Evolutionary conservation across 2,329 filamentous ascomycete species (phyloP).

Genomic region (Penicillium sp.): DNA sequence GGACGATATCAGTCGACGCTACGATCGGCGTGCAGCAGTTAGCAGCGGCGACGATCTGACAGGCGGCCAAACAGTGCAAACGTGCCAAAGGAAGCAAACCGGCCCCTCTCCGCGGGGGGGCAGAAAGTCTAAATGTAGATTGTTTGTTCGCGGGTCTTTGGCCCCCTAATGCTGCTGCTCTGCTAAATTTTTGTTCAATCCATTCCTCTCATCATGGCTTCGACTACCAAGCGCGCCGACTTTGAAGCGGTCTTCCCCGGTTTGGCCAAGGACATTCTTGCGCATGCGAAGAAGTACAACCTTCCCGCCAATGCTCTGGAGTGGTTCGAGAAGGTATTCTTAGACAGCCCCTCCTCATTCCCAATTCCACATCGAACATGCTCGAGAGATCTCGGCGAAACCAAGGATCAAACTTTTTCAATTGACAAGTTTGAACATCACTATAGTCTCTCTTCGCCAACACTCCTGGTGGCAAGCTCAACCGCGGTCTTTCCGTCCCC

Average conservation of each 20-base stretch:
- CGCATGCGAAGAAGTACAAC: slow-evolving; percentile 73
- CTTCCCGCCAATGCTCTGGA: slow-evolving; percentile 72
- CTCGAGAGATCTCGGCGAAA: neutral
- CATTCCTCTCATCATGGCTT: slow-evolving; percentile 50
- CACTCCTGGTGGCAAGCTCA: slow-evolving; percentile 91
- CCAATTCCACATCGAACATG: neutral
- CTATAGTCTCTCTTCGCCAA: slow-evolving; percentile 74
- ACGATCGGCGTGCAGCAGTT: slow-evolving; percentile 11
- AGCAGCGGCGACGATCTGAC: neutral
- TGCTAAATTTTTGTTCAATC: slow-evolving; percentile 1
- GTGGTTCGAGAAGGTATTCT: slow-evolving; percentile 75
- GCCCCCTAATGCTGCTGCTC: slow-evolving; percentile 2
- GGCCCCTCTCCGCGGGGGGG: slow-evolving; percentile 14
- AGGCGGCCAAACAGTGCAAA: slow-evolving; percentile 26
- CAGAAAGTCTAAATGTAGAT: slow-evolving; percentile 6
- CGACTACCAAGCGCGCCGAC: slow-evolving; percentile 62
- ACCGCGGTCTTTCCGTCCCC: slow-evolving; percentile 95
- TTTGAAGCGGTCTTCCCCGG: slow-evolving; percentile 88
- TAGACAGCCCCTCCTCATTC: neutral
- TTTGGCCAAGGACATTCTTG: slow-evolving; percentile 74
- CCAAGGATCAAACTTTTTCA: neutral
- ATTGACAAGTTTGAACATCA: slow-evolving; percentile 1
- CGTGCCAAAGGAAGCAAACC: slow-evolving; percentile 16
- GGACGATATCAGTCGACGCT: too few species aligned
- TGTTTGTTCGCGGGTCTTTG: neutral